Percentiles rank a stretch among this genome's conserved stretches.
Conservation (phyloP, 805 yeast genomes). For the Hanseniaspora meyeri region DNA sequence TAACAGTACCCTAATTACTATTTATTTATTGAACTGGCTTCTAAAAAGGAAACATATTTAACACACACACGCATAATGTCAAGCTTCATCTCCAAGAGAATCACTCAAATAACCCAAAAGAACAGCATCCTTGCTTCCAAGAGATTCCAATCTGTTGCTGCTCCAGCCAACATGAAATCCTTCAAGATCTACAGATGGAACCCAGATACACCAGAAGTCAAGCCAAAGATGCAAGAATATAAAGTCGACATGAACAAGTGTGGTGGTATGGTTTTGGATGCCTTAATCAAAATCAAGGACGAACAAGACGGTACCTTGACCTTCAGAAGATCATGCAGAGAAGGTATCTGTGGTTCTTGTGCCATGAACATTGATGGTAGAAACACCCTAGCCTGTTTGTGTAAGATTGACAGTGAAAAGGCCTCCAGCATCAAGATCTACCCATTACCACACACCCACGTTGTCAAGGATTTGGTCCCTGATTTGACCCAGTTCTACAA, state of each 20-base stretch:
- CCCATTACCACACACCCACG: constrained; percentile 96
- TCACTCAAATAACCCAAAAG: neutral
- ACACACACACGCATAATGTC: neutral
- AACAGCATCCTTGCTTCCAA: neutral
- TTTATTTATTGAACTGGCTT: constrained; percentile 3
- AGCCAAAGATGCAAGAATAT: constrained; percentile 77
- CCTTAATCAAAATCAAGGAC: constrained; percentile 83
- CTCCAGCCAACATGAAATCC: constrained; percentile 50
- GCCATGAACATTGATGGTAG: constrained; percentile 99
- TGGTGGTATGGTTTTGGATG: constrained; percentile 98
- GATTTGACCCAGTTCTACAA: constrained; percentile 95
- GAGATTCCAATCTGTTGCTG: constrained; percentile 27
- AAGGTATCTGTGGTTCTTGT: constrained; percentile 98
- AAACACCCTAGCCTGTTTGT: constrained; percentile 92
- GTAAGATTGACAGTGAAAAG: constrained; percentile 76
- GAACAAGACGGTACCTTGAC: constrained; percentile 94
- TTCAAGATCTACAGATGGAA: constrained; percentile 96
- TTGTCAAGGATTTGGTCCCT: constrained; percentile 93
- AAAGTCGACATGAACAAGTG: constrained; percentile 77
- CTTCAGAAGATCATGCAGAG: constrained; percentile 96
- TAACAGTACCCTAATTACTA: neutral
- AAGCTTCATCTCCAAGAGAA: constrained; percentile 1
- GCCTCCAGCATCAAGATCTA: constrained; percentile 73
- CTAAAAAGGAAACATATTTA: neutral
- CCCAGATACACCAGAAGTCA: constrained; percentile 88